These are phyloP conservation scores for Populus davidiana DNA, from an alignment of 345 rosid genomes.

Conservation along the genomic window DNA sequence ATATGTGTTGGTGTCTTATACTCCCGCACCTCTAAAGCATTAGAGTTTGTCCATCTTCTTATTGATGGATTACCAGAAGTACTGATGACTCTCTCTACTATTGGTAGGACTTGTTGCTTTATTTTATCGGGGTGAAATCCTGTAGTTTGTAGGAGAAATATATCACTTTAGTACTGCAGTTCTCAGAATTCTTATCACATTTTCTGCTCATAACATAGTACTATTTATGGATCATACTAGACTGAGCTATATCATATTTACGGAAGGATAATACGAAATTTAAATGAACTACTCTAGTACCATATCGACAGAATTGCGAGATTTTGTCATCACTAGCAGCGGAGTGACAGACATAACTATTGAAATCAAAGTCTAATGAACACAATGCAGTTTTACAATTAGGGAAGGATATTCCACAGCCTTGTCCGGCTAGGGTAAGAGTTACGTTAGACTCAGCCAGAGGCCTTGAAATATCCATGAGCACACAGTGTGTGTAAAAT, in stretches of 20 bases:
- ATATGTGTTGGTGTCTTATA: conserved; percentile 52
- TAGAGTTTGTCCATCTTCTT: neutral
- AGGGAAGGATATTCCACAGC: conserved; percentile 61
- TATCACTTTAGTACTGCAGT: neutral
- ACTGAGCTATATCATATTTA: too few relatives aligned
- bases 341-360: too few relatives aligned
- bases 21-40: conserved; percentile 15
- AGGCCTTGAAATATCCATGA: conserved; percentile 95
- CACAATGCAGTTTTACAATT: conserved; percentile 11
- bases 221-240: too few relatives aligned
- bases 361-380: neutral
- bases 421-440: conserved; percentile 82
- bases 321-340: too few relatives aligned
- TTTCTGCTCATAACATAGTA: neutral
- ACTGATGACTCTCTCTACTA: neutral
- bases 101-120: too few relatives aligned
- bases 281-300: too few relatives aligned
- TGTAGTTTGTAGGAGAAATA: too few relatives aligned
- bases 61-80: too few relatives aligned
- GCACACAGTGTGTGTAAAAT: conserved; percentile 90
- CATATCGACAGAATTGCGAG: too few relatives aligned
- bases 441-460: conserved; percentile 93
- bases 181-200: neutral
- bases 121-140: too few relatives aligned
- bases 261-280: too few relatives aligned